Evolutionary conservation across 352 stramenopile genomes (phyloP).

Genomic region (Globisporangium emineosum): DNA sequence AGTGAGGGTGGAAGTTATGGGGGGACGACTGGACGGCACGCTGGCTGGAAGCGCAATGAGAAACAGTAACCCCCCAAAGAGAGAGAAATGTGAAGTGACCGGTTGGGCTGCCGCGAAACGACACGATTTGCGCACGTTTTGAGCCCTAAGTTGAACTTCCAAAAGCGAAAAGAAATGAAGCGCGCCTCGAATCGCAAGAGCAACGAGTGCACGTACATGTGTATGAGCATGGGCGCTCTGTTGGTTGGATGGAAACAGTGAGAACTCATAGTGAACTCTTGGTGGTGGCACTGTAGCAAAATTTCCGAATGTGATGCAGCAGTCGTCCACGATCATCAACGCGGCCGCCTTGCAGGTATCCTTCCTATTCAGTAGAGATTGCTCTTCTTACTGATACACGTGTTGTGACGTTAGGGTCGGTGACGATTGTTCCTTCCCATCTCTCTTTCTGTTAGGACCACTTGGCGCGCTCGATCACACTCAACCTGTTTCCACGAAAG

Average conservation of each 20-base stretch:
- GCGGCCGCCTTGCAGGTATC: slow-evolving; percentile 63
- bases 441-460: slow-evolving; percentile 37
- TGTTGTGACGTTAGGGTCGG: too few relatives aligned
- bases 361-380: too few relatives aligned
- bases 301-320: slow-evolving; percentile 20
- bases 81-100: background rate
- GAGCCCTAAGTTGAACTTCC: background rate
- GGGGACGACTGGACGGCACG: background rate
- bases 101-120: background rate
- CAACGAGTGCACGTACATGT: slow-evolving; percentile 9
- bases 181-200: slow-evolving; percentile 1
- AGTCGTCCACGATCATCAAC: slow-evolving; percentile 63
- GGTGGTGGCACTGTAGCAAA: slow-evolving; percentile 10
- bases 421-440: too few relatives aligned
- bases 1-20: background rate
- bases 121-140: background rate
- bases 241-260: too few relatives aligned
- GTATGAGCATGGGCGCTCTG: too few relatives aligned
- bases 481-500: slow-evolving; percentile 31
- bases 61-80: slow-evolving; percentile 7
- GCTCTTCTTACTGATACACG: too few relatives aligned
- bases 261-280: background rate
- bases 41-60: background rate
- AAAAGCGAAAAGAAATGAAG: slow-evolving; percentile 2
- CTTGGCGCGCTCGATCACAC: slow-evolving; percentile 46